Percentiles rank a stretch among this genome's conserved stretches.
phyloP scores from a whole-genome alignment of 441 rosid genomes.

The Corymbia citriodora region DNA sequence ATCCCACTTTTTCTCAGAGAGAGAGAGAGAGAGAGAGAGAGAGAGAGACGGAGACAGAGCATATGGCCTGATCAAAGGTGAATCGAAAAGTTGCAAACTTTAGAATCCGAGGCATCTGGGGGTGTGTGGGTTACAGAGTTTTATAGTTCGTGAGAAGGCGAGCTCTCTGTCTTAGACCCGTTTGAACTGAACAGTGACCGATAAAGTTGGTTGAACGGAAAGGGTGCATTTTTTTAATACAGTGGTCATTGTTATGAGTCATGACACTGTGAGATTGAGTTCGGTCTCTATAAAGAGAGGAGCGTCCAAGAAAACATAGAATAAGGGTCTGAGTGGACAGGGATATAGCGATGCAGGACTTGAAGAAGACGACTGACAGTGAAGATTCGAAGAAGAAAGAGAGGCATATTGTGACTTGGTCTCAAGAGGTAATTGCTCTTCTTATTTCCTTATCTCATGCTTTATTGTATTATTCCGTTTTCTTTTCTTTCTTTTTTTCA shows the following conservation, averaged over 20 bases:
- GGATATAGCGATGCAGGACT: slow-evolving; percentile 41
- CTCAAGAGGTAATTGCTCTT: slow-evolving; percentile 50
- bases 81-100: neutral
- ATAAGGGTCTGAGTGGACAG: neutral
- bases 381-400: slow-evolving; percentile 94
- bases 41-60: neutral
- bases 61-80: neutral
- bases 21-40: neutral
- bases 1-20: neutral
- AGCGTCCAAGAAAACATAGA: neutral
- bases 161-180: neutral
- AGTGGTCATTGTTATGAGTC: neutral
- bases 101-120: neutral
- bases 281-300: neutral
- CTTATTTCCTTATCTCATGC: neutral
- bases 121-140: neutral
- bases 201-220: neutral
- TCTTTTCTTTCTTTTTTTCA: neutral
- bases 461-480: neutral
- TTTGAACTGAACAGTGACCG: neutral
- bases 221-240: neutral
- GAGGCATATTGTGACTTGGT: slow-evolving; percentile 92
- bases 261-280: neutral
- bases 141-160: neutral
- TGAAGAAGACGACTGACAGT: slow-evolving; percentile 39